Conservation (phyloP, 2,329 filamentous ascomycete genomes). For the Aspergillus versicolor region DNA sequence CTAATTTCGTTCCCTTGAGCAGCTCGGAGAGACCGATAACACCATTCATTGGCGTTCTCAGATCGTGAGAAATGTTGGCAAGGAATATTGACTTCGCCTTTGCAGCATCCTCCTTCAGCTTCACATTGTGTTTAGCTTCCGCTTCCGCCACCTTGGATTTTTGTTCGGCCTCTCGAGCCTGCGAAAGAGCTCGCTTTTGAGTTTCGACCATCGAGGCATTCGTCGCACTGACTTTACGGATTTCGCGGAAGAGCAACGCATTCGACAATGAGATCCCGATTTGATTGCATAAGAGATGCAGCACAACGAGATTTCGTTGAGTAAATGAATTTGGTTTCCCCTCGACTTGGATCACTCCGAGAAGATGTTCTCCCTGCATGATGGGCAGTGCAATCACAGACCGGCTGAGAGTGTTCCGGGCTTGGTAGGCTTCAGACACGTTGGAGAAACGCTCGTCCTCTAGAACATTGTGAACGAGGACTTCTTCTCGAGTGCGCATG, state of each 20-base stretch:
- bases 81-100: conserved; percentile 90
- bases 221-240: conserved; percentile 62
- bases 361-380: conserved; percentile 57
- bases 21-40: conserved; percentile 76
- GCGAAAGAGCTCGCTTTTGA: conserved; percentile 61
- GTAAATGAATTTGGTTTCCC: conserved; percentile 64
- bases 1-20: conserved; percentile 57
- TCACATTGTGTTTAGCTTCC: conserved; percentile 64
- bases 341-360: conserved; percentile 63
- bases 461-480: conserved; percentile 62
- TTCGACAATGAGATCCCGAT: conserved; percentile 65
- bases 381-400: conserved; percentile 65
- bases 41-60: conserved; percentile 93
- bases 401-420: conserved; percentile 56
- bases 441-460: conserved; percentile 66
- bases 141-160: conserved; percentile 66
- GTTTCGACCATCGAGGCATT: conserved; percentile 66
- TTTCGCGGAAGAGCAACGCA: conserved; percentile 60
- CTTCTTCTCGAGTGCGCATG: conserved; percentile 61
- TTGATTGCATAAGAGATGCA: conserved; percentile 62
- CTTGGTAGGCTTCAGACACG: conserved; percentile 56
- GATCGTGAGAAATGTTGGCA: conserved; percentile 82
- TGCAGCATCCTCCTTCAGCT: conserved; percentile 65
- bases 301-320: conserved; percentile 54
- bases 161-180: conserved; percentile 61